Evolutionary conservation across 345 rosid species (phyloP).

Genomic region (Eutrema japonicum): DNA sequence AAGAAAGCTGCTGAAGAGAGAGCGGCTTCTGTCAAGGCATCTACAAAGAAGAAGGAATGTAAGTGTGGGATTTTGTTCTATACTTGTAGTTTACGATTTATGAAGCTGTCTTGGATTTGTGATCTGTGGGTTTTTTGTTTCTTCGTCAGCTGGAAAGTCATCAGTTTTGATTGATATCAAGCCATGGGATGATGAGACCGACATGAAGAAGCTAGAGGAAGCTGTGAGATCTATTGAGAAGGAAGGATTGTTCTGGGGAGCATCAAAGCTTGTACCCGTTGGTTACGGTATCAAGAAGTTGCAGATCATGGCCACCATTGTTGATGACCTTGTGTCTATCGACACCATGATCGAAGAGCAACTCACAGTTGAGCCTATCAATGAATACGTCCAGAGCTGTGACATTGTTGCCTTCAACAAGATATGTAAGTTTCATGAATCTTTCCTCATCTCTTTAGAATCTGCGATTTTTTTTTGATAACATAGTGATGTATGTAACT

Average conservation of each 20-base stretch:
- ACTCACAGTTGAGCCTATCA: constrained; percentile 69
- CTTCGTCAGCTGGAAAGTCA: constrained; percentile 69
- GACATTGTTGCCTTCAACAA: constrained; percentile 93
- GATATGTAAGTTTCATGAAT: constrained; percentile 50
- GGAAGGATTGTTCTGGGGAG: constrained; percentile 84
- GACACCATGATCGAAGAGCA: constrained; percentile 70
- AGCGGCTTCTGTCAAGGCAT: constrained; percentile 66
- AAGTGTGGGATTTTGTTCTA: neutral
- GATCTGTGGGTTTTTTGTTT: neutral
- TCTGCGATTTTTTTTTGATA: neutral
- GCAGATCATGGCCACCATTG: constrained; percentile 78
- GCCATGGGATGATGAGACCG: constrained; percentile 92
- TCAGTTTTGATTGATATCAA: constrained; percentile 73
- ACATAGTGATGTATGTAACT: neutral
- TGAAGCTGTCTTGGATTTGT: neutral
- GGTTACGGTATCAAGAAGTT: constrained; percentile 91
- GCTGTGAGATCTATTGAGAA: constrained; percentile 64
- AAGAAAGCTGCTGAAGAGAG: constrained; percentile 86
- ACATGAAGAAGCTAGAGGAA: constrained; percentile 86
- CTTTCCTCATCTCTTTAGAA: neutral
- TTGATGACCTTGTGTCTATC: constrained; percentile 80
- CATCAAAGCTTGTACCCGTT: constrained; percentile 76
- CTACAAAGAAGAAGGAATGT: constrained; percentile 72
- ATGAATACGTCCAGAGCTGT: constrained; percentile 80
- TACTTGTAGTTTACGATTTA: constrained; percentile 10